These are phyloP conservation scores for Chlamydomonas reinhardtii DNA, from an alignment of 163 green algal species.

Conservation along the genomic window DNA sequence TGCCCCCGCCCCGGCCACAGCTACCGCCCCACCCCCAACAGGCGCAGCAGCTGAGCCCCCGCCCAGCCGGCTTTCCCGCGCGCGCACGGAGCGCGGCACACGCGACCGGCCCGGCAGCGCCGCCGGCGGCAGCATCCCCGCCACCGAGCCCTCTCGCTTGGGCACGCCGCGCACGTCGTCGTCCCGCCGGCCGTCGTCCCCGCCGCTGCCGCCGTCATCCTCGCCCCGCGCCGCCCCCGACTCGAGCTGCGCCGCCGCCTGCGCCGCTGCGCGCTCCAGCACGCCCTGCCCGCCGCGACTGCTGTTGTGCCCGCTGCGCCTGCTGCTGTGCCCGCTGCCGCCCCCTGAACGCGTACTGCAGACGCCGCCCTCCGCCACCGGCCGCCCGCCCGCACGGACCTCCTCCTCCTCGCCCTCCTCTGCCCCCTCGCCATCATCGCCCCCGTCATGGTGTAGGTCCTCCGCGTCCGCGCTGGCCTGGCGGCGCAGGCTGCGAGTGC, in stretches of 20 bases:
- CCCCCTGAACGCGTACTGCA: background rate
- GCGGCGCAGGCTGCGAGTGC: too few species aligned
- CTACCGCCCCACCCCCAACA: background rate
- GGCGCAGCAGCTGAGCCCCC: background rate
- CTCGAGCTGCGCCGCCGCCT: constrained; percentile 14
- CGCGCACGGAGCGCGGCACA: constrained; percentile 19
- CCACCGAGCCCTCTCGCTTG: background rate
- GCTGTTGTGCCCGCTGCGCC: background rate
- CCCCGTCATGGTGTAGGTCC: too few species aligned
- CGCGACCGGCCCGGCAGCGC: constrained; percentile 16
- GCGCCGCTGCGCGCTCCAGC: constrained; percentile 8
- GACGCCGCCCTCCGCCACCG: background rate
- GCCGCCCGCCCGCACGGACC: background rate
- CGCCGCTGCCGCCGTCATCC: background rate
- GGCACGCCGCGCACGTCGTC: background rate
- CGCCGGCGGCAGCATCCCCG: background rate
- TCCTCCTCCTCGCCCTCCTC: background rate
- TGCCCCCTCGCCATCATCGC: background rate
- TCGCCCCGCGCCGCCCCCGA: too few species aligned
- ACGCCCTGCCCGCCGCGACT: background rate
- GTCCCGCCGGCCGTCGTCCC: background rate
- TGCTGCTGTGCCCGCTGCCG: too few species aligned
- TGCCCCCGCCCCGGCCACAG: too few species aligned
- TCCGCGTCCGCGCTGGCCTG: too few species aligned
- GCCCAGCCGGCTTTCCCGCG: constrained; percentile 23